Evolutionary conservation across 805 yeast genomes (phyloP).

Genomic region (Ogataea neopini): DNA sequence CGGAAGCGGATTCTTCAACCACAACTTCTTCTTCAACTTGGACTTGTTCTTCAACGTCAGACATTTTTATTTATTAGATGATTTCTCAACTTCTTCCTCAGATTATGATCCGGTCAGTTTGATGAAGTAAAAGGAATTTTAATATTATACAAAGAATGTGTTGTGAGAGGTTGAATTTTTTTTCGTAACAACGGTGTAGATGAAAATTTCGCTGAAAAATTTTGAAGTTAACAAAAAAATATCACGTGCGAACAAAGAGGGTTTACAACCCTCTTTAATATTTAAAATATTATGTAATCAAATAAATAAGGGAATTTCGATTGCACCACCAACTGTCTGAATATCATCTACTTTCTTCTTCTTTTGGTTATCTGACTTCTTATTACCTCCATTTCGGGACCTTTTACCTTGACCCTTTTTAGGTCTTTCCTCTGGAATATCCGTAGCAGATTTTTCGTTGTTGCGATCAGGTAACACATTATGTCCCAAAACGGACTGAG

Average conservation of each 20-base stretch:
- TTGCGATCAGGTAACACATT: conserved; percentile 4
- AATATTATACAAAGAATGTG: background rate
- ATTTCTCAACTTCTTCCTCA: conserved; percentile 42
- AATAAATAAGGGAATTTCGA: conserved; percentile 46
- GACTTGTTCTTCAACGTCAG: conserved; percentile 91
- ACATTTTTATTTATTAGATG: conserved; percentile 45
- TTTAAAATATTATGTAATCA: conserved; percentile 10
- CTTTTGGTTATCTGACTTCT: conserved; percentile 4
- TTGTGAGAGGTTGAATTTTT: conserved; percentile 1
- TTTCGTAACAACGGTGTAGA: background rate
- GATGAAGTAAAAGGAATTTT: conserved; percentile 6
- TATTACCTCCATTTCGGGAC: background rate
- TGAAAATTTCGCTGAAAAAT: conserved; percentile 12
- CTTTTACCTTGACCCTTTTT: background rate
- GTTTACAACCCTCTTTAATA: conserved; percentile 10
- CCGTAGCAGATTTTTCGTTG: background rate
- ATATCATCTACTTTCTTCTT: conserved; percentile 26
- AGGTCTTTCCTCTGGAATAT: background rate
- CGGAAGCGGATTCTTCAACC: conserved; percentile 81
- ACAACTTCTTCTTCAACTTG: conserved; percentile 78
- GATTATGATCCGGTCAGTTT: conserved; percentile 40
- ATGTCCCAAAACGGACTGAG: conserved; percentile 29
- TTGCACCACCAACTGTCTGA: conserved; percentile 44
- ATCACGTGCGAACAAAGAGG: conserved; percentile 20
- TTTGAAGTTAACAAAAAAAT: background rate